Conservation (phyloP, 2,329 filamentous ascomycete species). For the Venturia nashicola region DNA sequence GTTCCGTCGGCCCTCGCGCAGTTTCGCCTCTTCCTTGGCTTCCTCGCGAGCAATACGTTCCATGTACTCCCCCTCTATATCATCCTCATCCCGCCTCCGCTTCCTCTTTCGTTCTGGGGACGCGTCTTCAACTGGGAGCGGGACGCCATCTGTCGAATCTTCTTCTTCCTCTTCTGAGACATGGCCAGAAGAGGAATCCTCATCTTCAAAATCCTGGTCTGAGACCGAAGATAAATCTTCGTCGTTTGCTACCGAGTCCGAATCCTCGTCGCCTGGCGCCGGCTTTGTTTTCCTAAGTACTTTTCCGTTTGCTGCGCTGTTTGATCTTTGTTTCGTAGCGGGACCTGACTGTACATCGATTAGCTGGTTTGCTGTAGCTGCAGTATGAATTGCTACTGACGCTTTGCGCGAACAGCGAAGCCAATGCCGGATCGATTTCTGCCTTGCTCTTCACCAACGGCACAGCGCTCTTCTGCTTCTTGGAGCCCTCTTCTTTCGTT, state of each 20-base stretch:
- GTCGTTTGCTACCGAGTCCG: constrained; percentile 21
- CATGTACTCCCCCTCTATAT: constrained; percentile 60
- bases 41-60: constrained; percentile 44
- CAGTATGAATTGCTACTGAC: constrained; percentile 13
- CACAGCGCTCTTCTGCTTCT: constrained; percentile 11
- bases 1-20: constrained; percentile 20
- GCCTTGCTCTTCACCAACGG: constrained; percentile 21
- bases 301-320: neutral
- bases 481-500: constrained; percentile 10
- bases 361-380: neutral
- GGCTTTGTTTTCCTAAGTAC: neutral
- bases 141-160: constrained; percentile 19
- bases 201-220: constrained; percentile 21
- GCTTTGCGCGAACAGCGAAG: constrained; percentile 35
- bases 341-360: constrained; percentile 1
- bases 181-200: constrained; percentile 18
- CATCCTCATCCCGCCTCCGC: constrained; percentile 49
- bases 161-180: constrained; percentile 16
- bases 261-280: constrained; percentile 8
- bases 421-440: constrained; percentile 29
- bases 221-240: constrained; percentile 29
- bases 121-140: constrained; percentile 17
- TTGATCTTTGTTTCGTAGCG: neutral
- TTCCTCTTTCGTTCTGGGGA: constrained; percentile 24
- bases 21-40: constrained; percentile 22